Percentiles rank a stretch among this genome's conserved stretches.
phyloP scores from a whole-genome alignment of 345 rosid genomes.

The Eucalyptus victrix region DNA sequence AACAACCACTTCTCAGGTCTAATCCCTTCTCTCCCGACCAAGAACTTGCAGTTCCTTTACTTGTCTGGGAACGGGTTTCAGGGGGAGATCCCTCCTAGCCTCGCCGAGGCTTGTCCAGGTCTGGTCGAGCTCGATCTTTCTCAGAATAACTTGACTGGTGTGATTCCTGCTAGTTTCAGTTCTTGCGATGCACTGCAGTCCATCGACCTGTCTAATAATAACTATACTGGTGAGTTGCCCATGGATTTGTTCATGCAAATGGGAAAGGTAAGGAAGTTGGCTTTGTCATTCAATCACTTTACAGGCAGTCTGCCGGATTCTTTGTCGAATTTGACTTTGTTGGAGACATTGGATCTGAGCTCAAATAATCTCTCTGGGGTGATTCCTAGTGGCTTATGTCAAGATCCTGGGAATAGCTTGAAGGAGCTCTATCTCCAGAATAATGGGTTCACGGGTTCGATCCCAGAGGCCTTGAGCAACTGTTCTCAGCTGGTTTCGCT shows the following conservation, averaged over 20 bases:
- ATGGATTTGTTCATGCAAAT: conserved; percentile 42
- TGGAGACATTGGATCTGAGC: conserved; percentile 74
- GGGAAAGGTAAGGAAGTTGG: conserved; percentile 41
- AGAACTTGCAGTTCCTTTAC: conserved; percentile 35
- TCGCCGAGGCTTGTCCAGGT: conserved; percentile 50
- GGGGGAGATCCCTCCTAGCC: conserved; percentile 62
- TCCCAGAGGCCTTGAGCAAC: conserved; percentile 68
- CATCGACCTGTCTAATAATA: conserved; percentile 49
- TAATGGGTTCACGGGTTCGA: conserved; percentile 51
- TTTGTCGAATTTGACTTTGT: conserved; percentile 30
- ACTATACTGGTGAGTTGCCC: conserved; percentile 69
- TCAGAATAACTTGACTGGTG: conserved; percentile 53
- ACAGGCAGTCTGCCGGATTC: conserved; percentile 55
- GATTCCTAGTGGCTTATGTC: conserved; percentile 52
- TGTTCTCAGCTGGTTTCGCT: conserved; percentile 81
- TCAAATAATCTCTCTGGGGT: conserved; percentile 52
- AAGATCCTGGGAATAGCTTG: conserved; percentile 28
- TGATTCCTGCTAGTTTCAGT: conserved; percentile 44
- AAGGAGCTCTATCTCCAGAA: conserved; percentile 63
- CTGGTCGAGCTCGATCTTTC: conserved; percentile 78
- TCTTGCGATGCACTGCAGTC: conserved; percentile 49
- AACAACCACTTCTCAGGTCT: conserved; percentile 51
- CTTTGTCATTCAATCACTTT: conserved; percentile 48
- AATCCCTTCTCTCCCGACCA: conserved; percentile 47
- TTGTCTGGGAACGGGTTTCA: conserved; percentile 38